Percentiles rank a stretch among this genome's conserved stretches.
phyloP scores from a whole-genome alignment of 1,139 yeast genomes.

The Kluyveromyces sp. region DNA sequence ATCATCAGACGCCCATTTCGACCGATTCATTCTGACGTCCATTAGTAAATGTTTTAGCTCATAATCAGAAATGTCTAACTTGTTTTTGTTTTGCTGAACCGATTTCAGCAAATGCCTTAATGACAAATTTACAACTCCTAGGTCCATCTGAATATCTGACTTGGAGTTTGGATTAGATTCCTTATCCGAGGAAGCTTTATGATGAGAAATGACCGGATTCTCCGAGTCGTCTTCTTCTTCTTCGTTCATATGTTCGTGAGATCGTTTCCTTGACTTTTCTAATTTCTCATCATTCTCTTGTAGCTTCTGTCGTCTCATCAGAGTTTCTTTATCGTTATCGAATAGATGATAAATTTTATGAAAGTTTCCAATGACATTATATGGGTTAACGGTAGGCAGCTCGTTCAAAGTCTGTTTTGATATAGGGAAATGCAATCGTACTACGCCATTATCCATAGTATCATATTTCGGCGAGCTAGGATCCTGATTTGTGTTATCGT shows the following conservation, averaged over 20 bases:
- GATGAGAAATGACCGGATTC: constrained; percentile 5
- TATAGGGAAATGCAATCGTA: constrained; percentile 24
- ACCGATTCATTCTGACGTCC: constrained; percentile 90
- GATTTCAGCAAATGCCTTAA: constrained; percentile 71
- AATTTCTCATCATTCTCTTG: constrained; percentile 74
- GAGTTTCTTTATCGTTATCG: constrained; percentile 75
- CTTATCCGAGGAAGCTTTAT: constrained; percentile 6
- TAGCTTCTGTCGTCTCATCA: constrained; percentile 66
- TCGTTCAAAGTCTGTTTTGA: constrained; percentile 27
- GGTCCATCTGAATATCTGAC: constrained; percentile 36
- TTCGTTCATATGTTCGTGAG: constrained; percentile 13
- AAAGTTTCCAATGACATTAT: constrained; percentile 39
- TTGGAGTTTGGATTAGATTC: constrained; percentile 9
- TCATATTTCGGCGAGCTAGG: constrained; percentile 3
- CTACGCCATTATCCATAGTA: constrained; percentile 1
- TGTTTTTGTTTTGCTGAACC: constrained; percentile 73
- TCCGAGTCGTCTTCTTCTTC: constrained; percentile 8
- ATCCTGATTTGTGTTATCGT: constrained; percentile 11
- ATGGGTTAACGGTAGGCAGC: constrained; percentile 24
- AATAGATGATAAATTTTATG: constrained; percentile 72
- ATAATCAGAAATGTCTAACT: constrained; percentile 67
- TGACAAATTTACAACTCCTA: constrained; percentile 80
- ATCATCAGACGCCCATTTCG: constrained; percentile 96
- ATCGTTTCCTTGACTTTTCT: constrained; percentile 35
- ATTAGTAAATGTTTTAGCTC: constrained; percentile 79